Evolutionary conservation across 225 moss, liverwort and hornwort genomes (phyloP).

Genomic region (Marchantia polymorpha): DNA sequence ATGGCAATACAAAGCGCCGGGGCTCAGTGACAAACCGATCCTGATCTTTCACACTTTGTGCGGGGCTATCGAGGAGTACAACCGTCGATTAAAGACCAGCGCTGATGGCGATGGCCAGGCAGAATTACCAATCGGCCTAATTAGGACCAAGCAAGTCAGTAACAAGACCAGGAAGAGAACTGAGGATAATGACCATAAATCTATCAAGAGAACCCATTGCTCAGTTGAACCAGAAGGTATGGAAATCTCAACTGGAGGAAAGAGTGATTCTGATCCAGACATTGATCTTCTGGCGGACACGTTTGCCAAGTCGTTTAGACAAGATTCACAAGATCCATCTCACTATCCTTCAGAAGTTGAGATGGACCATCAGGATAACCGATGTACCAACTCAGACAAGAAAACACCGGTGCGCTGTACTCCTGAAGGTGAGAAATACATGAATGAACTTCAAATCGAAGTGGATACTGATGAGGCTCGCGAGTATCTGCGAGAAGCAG

Average conservation of each 20-base stretch:
- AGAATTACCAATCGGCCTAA: not conserved
- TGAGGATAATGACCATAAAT: not conserved
- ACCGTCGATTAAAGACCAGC: not conserved
- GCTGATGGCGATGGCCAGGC: not conserved
- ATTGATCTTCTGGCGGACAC: not conserved
- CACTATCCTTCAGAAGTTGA: not conserved
- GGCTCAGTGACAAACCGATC: no score
- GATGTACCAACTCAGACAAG: not conserved
- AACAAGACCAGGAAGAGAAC: not conserved
- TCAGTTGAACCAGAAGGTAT: not conserved
- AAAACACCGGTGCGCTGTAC: not conserved
- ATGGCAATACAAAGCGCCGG: not conserved
- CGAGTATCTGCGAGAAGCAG: not conserved
- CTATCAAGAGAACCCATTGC: not conserved
- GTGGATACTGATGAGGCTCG: not conserved
- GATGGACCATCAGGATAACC: not conserved
- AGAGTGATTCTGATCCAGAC: not conserved
- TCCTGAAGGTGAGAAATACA: not conserved
- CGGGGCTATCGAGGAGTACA: not conserved
- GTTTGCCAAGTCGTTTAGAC: no score
- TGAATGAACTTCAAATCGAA: not conserved
- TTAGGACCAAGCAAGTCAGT: not conserved
- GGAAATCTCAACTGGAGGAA: not conserved
- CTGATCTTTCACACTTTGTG: not conserved
- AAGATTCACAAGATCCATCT: no score